phyloP scores from a whole-genome alignment of 768 basidiomycete species.

The Mycena epipterygia region DNA sequence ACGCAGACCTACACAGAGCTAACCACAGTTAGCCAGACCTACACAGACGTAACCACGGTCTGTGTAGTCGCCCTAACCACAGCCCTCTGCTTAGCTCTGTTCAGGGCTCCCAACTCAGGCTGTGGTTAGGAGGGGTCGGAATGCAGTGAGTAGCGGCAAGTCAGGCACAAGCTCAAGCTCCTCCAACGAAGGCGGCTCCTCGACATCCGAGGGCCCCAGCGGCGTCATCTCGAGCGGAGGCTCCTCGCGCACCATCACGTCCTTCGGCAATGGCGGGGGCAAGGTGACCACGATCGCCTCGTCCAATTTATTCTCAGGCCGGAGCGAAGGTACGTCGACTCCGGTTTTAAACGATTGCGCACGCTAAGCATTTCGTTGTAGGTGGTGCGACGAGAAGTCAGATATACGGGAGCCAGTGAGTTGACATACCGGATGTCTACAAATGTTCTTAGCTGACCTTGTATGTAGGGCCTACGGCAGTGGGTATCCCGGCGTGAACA shows the following conservation, averaged over 20 bases:
- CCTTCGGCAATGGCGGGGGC: conserved; percentile 38
- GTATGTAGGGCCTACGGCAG: conserved; percentile 63
- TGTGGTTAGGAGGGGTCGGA: too few species aligned
- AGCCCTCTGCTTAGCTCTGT: too few species aligned
- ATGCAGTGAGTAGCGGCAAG: too few species aligned
- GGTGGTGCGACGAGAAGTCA: conserved; percentile 62
- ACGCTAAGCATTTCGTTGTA: neutral
- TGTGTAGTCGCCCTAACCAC: too few species aligned
- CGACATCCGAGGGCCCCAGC: too few species aligned
- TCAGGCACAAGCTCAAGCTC: too few species aligned
- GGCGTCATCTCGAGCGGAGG: neutral
- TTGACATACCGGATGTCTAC: conserved; percentile 22
- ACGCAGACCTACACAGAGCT: too few species aligned
- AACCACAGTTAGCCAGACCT: too few species aligned
- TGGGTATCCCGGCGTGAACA: conserved; percentile 62
- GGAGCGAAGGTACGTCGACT: conserved; percentile 40
- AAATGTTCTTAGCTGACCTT: conserved; percentile 7
- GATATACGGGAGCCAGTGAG: conserved; percentile 56
- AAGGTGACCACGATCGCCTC: conserved; percentile 48
- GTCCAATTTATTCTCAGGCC: conserved; percentile 55
- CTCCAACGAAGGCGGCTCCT: too few species aligned
- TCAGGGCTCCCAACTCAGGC: too few species aligned
- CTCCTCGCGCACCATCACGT: neutral
- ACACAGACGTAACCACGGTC: too few species aligned
- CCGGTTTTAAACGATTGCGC: neutral